Evolutionary conservation across 768 basidiomycete species (phyloP), one percentile per base, ranked within the genome.

Genomic region (Zangia roseola): DNA sequence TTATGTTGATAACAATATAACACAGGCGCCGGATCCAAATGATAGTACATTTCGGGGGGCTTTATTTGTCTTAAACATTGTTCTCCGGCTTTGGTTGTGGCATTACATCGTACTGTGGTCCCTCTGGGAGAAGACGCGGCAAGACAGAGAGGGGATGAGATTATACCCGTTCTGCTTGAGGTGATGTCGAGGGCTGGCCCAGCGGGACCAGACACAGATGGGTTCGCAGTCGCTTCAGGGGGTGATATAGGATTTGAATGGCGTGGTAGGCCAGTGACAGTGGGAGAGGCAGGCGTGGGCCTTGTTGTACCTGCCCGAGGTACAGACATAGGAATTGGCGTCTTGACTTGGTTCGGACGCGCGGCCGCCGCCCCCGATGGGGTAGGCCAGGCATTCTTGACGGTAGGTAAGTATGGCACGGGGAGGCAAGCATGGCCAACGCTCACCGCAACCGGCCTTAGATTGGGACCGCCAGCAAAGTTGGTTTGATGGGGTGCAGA

Each of bases 1-100:
- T 68, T 68, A 56, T 91, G 90, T 59, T 87, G 82, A 62, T 73
- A 71, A 55, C 87, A 90, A 63, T 82, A 89, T 16, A 75, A 56
- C 17, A 47, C 65, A 9, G 65, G 66, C 5, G 36, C 56, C 3
- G 66, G 68, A 20, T 68, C 59, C 20, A 68, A 40, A 50, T 20
- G 38, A 13, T 49, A 45, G 50, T 66, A 59, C 9, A 53, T 59
- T 33, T 54, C 52, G 19, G 72, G 70, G 10, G 71, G 56, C 55
- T 82, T 85, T 30, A 88, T 76, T 51, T 68, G 72, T 46, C 86
- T 78, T 33, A 69, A 74, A 56, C 90, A 92, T 30, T 68, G 79
- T 54, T 76, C 79, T 10, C 80, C 84, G 13, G 77, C 70, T 60
- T 81, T 82, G n/a, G 86, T 91, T 30, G 75, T 68, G 5, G 80